These are phyloP conservation scores for Hamigera avellanea DNA, from an alignment of 495 filamentous ascomycete species.

Conservation along the genomic window DNA sequence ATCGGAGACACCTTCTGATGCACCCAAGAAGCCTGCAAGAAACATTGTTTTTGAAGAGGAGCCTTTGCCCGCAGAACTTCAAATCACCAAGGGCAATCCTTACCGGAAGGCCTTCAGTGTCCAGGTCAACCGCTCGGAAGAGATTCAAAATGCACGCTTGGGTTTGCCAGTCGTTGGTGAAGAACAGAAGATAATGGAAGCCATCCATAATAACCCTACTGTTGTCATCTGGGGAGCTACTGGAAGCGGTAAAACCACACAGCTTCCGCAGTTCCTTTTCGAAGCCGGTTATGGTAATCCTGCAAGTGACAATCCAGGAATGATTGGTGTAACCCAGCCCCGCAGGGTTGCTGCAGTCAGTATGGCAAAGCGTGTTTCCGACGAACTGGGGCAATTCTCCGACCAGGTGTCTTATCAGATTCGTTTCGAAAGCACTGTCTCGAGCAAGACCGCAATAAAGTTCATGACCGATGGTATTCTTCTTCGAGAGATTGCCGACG, in stretches of 20 bases:
- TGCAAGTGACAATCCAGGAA: conserved; percentile 66
- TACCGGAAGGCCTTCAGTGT: conserved; percentile 69
- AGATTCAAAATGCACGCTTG: conserved; percentile 68
- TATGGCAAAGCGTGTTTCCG: conserved; percentile 84
- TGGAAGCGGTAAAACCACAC: conserved; percentile 94
- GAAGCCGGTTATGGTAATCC: conserved; percentile 85
- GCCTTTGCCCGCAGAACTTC: conserved; percentile 62
- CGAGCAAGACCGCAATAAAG: conserved; percentile 83
- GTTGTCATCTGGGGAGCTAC: conserved; percentile 94
- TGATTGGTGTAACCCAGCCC: conserved; percentile 93
- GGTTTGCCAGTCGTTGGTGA: conserved; percentile 83
- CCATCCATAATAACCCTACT: conserved; percentile 75
- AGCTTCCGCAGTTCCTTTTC: conserved; percentile 90
- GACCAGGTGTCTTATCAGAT: conserved; percentile 86
- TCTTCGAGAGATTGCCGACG: conserved; percentile 79
- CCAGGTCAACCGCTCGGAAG: conserved; percentile 52
- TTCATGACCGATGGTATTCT: conserved; percentile 99
- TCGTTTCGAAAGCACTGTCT: conserved; percentile 77
- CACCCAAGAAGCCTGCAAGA: conserved; percentile 16
- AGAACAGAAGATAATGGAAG: conserved; percentile 98
- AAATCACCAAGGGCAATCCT: conserved; percentile 45
- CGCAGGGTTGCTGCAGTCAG: conserved; percentile 86
- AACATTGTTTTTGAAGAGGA: conserved; percentile 54
- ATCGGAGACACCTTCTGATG: conserved; percentile 19
- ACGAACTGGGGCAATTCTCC: conserved; percentile 61